These are phyloP conservation scores for Trypanosoma vivax DNA, from an alignment of 208 protist species.

Conservation along the genomic window DNA sequence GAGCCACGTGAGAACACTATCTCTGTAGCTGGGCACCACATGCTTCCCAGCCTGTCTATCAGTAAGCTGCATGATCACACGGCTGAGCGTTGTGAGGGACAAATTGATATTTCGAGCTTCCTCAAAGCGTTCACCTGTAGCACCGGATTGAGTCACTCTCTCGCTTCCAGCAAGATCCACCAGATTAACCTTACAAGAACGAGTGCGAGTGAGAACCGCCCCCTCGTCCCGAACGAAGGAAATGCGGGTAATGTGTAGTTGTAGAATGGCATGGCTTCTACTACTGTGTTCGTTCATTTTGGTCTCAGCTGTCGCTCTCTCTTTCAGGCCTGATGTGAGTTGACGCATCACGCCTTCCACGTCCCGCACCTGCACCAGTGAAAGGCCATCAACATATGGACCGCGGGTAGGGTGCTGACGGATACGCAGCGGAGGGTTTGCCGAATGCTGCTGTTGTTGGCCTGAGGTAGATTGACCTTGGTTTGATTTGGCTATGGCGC, in stretches of 20 bases:
- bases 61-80: conserved; percentile 84
- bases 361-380: conserved; percentile 49
- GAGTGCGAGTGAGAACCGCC: conserved; percentile 56
- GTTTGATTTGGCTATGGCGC: too few relatives aligned
- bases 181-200: conserved; percentile 84
- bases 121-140: conserved; percentile 86
- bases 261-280: conserved; percentile 95
- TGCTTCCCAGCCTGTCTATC: conserved; percentile 60
- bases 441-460: too few relatives aligned
- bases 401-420: conserved; percentile 70
- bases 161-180: conserved; percentile 97
- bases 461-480: too few relatives aligned
- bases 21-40: conserved; percentile 76
- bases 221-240: conserved; percentile 28
- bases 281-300: conserved; percentile 94
- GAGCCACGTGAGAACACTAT: conserved; percentile 86
- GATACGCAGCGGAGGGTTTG: conserved; percentile 35
- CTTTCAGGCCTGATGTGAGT: conserved; percentile 53
- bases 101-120: conserved; percentile 96
- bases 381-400: conserved; percentile 74
- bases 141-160: conserved; percentile 87
- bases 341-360: conserved; percentile 27
- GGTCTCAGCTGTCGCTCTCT: conserved; percentile 83
- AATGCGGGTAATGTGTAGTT: conserved; percentile 83
- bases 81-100: conserved; percentile 88